phyloP scores from a whole-genome alignment of 805 yeast species.

The Suhomyces vadensis region DNA sequence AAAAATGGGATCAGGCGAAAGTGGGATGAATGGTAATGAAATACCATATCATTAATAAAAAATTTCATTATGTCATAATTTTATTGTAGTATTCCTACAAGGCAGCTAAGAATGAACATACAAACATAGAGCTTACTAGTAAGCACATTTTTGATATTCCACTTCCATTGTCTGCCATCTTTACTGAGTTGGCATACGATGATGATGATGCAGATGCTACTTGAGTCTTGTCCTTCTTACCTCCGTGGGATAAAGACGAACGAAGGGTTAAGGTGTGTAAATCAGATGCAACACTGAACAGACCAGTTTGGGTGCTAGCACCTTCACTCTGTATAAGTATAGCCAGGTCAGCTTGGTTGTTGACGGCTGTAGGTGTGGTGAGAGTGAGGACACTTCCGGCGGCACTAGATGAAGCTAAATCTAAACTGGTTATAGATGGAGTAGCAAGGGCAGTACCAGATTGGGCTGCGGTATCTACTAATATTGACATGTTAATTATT shows the following conservation, averaged over 20 bases:
- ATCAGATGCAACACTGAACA: conserved; percentile 8
- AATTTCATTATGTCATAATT: neutral
- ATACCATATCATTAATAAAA: too few relatives aligned
- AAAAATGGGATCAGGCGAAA: too few relatives aligned
- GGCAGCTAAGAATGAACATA: conserved; percentile 9
- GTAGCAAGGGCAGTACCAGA: conserved; percentile 7
- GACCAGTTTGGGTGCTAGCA: conserved; percentile 10
- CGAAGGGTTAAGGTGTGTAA: conserved; percentile 12
- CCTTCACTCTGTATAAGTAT: conserved; percentile 8
- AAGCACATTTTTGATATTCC: conserved; percentile 8
- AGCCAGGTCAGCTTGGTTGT: conserved; percentile 3
- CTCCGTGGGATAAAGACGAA: neutral
- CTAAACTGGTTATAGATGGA: conserved; percentile 11
- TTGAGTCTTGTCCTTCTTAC: conserved; percentile 1
- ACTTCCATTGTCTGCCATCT: conserved; percentile 2
- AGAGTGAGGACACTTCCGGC: neutral
- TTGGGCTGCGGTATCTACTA: conserved; percentile 9
- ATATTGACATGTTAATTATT: conserved; percentile 9
- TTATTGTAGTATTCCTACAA: conserved; percentile 5
- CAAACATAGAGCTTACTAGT: conserved; percentile 9
- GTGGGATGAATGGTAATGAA: neutral
- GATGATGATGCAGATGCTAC: conserved; percentile 1
- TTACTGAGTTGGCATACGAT: conserved; percentile 5
- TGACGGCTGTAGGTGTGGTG: neutral
- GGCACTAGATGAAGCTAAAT: conserved; percentile 9